phyloP scores from a whole-genome alignment of 371 early-diverging fungal genomes.

The Nosema bombycis region DNA sequence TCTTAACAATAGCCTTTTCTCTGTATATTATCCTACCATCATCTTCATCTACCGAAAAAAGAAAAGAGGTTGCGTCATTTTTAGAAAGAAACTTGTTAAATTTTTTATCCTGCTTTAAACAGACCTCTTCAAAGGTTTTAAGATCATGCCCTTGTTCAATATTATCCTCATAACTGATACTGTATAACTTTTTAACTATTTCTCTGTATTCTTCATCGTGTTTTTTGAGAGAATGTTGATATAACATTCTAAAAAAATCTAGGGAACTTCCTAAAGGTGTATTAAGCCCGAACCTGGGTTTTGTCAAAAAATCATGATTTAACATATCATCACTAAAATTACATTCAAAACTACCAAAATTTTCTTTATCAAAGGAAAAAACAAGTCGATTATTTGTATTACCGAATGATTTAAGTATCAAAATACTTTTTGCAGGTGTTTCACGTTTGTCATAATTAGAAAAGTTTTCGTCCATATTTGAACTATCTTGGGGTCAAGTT shows the following conservation, averaged over 20 bases:
- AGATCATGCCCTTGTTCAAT: too few species aligned
- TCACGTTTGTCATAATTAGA: slow-evolving; percentile 52
- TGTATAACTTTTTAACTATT: slow-evolving; percentile 67
- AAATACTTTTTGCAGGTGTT: slow-evolving; percentile 60
- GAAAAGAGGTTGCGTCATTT: slow-evolving; percentile 35
- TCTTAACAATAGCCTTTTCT: slow-evolving; percentile 50
- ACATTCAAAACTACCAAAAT: slow-evolving; percentile 41
- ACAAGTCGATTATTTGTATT: slow-evolving; percentile 60
- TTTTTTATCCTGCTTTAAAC: slow-evolving; percentile 51
- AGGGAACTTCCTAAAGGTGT: neutral
- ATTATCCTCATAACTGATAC: slow-evolving; percentile 67
- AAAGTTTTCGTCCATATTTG: slow-evolving; percentile 60
- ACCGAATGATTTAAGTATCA: slow-evolving; percentile 47
- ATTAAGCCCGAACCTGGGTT: neutral
- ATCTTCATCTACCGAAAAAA: slow-evolving; percentile 17
- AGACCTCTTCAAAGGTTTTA: slow-evolving; percentile 59
- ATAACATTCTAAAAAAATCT: neutral
- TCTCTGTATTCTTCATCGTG: slow-evolving; percentile 63
- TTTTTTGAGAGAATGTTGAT: neutral
- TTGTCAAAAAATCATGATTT: slow-evolving; percentile 21
- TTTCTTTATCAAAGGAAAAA: slow-evolving; percentile 52
- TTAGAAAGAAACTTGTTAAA: slow-evolving; percentile 53
- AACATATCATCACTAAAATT: slow-evolving; percentile 32
- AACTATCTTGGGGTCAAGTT: slow-evolving; percentile 50
- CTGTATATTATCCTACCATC: slow-evolving; percentile 41